Evolutionary conservation across 495 filamentous ascomycete species (phyloP), one percentile per base, ranked within the genome.

Genomic region (Hyaloscypha variabilis): DNA sequence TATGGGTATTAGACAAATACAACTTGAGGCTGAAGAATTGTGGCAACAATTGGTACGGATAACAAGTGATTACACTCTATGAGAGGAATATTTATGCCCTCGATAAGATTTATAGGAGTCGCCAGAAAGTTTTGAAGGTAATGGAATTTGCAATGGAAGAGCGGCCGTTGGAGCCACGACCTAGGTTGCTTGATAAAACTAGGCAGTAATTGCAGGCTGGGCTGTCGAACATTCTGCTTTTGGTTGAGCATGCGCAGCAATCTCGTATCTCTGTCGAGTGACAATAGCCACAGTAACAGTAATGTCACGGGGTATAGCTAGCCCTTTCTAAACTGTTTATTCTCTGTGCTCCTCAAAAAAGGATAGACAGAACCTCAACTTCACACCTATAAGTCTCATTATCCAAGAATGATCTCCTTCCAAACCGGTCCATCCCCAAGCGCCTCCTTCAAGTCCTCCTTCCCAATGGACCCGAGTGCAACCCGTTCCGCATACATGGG

Each of bases 371-470:
- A 36, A 36, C 31, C 31, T 36, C 31, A 36, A 36, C 31, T 36
- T 36, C 31, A 36, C 31, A 36, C 31, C 13, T 36, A 36, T 36
- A 36, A 13, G 31, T 36, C 31, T 36, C 31, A 36, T 36, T 52
- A 52, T 52, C 49, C 49, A n/a, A 52, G 23, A 52, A 52, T 52
- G 49, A 52, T 24, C 23, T 52, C 49, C 23, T 52, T 52, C 49
- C 49, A 52, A 24, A 52, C 49, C 49, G 49, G 49, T 5, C 49
- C 49, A n/a, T 52, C 23, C 17, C 49, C 19, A n/a, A 52, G 23
- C 23, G 49, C 49, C 49, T 52, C 19, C 17, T 52, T n/a, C 49
- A 52, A 52, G 17, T 24, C 49, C 23, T 52, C n/a, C 23, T 52
- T 52, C 49, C 23, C 23, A 52, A 52, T 52, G 17, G 49, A 52